These are phyloP conservation scores for Jimgerdemannia lactiflua DNA, from an alignment of 192 early-diverging fungal species.

Conservation along the genomic window DNA sequence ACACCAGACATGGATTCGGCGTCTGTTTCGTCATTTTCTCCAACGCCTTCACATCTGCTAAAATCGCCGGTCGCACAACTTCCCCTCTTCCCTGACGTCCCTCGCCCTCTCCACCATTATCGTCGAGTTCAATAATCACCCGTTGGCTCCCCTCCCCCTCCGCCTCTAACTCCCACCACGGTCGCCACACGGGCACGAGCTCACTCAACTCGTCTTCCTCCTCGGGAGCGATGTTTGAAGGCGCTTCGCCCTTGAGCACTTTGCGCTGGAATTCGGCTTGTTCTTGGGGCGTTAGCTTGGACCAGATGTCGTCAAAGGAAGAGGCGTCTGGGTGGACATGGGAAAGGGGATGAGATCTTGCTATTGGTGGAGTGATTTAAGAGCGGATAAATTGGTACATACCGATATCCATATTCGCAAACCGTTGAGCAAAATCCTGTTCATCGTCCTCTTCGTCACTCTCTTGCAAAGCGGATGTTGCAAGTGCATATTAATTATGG, in stretches of 20 bases:
- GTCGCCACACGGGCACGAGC: background rate
- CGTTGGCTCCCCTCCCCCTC: background rate
- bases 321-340: background rate
- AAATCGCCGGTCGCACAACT: background rate
- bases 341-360: background rate
- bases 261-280: background rate
- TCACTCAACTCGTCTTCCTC: background rate
- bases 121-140: background rate
- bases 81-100: background rate
- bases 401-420: conserved; percentile 42
- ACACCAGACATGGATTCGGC: background rate
- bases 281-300: background rate
- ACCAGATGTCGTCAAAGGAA: conserved; percentile 3
- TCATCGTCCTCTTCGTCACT: conserved; percentile 34
- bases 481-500: background rate
- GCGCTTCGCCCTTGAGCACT: background rate
- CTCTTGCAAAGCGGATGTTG: background rate
- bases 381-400: background rate
- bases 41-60: background rate
- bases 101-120: background rate
- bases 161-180: background rate
- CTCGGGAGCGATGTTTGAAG: background rate
- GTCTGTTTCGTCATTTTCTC: background rate
- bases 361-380: background rate
- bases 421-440: conserved; percentile 39